A percentile compares a stretch with the other conserved stretches of the same genome.
Conservation (phyloP, 305 asterid genomes). For the Fraxinus baroniana region DNA sequence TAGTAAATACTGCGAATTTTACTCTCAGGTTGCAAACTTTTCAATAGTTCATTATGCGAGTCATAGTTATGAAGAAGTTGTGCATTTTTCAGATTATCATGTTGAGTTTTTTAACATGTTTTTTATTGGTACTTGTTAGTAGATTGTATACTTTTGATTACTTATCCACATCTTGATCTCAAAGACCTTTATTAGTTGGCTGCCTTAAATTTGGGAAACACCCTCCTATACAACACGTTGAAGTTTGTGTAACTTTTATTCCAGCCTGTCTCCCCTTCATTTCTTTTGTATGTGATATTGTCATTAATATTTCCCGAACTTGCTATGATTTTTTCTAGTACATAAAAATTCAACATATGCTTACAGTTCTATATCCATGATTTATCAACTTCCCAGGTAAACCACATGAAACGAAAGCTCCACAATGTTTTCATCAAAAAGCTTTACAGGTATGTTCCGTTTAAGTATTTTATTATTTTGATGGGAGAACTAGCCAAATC, state of each 20-base stretch:
- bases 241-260: background rate
- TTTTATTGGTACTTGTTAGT: background rate
- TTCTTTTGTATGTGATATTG: background rate
- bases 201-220: background rate
- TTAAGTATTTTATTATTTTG: conserved; percentile 1
- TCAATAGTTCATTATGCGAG: background rate
- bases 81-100: background rate
- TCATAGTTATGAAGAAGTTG: background rate
- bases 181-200: background rate
- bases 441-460: conserved; percentile 75
- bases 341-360: background rate
- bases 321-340: background rate
- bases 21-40: background rate
- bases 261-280: background rate
- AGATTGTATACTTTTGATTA: background rate
- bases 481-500: background rate
- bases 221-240: background rate
- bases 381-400: conserved; percentile 7
- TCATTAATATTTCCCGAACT: background rate
- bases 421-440: conserved; percentile 84
- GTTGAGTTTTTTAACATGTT: background rate
- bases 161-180: background rate
- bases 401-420: conserved; percentile 92
- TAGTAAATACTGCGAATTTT: background rate
- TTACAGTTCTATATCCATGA: background rate